These are phyloP conservation scores for Camellia granthamiana DNA, from an alignment of 148 eudicot genomes.

Conservation along the genomic window DNA sequence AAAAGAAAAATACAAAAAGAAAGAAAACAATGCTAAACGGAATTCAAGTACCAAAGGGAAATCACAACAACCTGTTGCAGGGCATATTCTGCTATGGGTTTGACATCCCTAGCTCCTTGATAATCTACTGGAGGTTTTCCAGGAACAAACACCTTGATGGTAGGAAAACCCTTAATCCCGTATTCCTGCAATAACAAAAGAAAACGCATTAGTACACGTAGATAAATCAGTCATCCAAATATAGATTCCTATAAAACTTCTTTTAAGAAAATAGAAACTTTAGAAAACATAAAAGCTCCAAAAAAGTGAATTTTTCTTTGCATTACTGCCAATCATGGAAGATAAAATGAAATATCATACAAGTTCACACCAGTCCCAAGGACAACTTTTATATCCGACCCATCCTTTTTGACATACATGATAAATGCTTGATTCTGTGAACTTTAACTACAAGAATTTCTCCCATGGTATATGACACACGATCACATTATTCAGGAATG, in stretches of 20 bases:
- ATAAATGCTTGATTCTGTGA: background rate
- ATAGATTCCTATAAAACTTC: background rate
- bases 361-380: too few relatives aligned
- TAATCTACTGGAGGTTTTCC: conserved; percentile 90
- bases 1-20: background rate
- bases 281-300: background rate
- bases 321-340: background rate
- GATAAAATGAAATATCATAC: background rate
- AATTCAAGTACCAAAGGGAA: background rate
- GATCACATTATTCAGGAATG: background rate
- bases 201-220: background rate
- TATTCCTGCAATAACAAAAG: conserved; percentile 58
- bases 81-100: conserved; percentile 80
- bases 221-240: conserved; percentile 4
- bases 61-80: conserved; percentile 59
- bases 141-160: conserved; percentile 86
- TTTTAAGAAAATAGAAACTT: background rate
- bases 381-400: too few relatives aligned
- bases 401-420: background rate
- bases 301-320: background rate
- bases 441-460: too few relatives aligned
- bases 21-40: background rate
- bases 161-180: conserved; percentile 90
- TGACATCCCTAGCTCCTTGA: conserved; percentile 84
- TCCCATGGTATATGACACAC: too few relatives aligned